A percentile compares a stretch with the other conserved stretches of the same genome.
Evolutionary conservation across 1,284 basidiomycete species (phyloP).

Genomic region (Neotropicomus parvogracilis): DNA sequence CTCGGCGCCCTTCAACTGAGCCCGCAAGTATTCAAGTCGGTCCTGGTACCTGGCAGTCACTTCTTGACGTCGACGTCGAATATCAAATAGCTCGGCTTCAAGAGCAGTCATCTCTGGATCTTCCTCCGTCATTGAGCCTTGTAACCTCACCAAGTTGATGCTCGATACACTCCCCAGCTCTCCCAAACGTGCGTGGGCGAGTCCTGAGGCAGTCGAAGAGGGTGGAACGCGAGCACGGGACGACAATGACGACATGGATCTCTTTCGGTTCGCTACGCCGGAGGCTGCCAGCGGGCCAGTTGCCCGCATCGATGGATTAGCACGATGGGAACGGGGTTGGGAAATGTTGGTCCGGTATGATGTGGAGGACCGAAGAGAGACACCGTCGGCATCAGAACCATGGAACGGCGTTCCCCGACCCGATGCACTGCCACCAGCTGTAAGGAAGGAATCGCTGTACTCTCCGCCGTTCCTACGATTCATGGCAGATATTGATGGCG

Average conservation of each 20-base stretch:
- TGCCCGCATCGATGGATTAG: slow-evolving; percentile 27
- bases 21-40: slow-evolving; percentile 64
- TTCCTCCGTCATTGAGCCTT: slow-evolving; percentile 44
- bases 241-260: slow-evolving; percentile 48
- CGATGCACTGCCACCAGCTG: slow-evolving; percentile 25
- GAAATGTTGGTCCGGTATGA: slow-evolving; percentile 34
- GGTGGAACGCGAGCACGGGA: slow-evolving; percentile 35
- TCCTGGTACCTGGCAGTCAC: slow-evolving; percentile 62
- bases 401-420: slow-evolving; percentile 33
- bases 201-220: slow-evolving; percentile 17
- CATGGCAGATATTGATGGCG: slow-evolving; percentile 30
- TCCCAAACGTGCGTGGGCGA: slow-evolving; percentile 22
- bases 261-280: slow-evolving; percentile 39
- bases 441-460: slow-evolving; percentile 26
- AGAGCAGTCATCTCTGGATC: slow-evolving; percentile 34
- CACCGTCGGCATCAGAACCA: slow-evolving; percentile 27
- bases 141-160: slow-evolving; percentile 43
- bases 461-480: slow-evolving; percentile 29
- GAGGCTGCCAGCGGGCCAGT: slow-evolving; percentile 13
- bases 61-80: slow-evolving; percentile 57
- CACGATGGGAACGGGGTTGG: slow-evolving; percentile 32
- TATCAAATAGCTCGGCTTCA: slow-evolving; percentile 52
- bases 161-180: slow-evolving; percentile 45
- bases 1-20: slow-evolving; percentile 70
- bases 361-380: slow-evolving; percentile 31